A percentile compares a stretch with the other conserved stretches of the same genome.
These are phyloP conservation scores for Colletotrichum sp. DNA, from an alignment of 2,329 filamentous ascomycete species.

Conservation along the genomic window DNA sequence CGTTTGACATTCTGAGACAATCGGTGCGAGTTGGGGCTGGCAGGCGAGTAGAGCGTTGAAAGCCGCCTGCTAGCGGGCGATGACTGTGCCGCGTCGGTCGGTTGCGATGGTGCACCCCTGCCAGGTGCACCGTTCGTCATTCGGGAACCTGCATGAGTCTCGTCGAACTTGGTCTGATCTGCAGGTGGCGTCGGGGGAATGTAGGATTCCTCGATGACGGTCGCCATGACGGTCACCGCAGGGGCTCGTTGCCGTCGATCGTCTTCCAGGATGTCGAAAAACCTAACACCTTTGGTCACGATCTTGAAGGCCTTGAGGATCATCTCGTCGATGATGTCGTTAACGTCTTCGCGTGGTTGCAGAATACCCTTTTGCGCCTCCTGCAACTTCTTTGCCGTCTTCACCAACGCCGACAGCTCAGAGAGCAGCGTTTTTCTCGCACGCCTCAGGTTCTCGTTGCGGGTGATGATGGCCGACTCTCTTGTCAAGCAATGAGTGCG, in stretches of 20 bases:
- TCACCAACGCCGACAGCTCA: slow-evolving; percentile 88
- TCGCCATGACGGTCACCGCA: slow-evolving; percentile 64
- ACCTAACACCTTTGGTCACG: slow-evolving; percentile 87
- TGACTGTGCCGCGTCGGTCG: slow-evolving; percentile 40
- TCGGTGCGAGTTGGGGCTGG: slow-evolving; percentile 33
- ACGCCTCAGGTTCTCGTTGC: slow-evolving; percentile 76
- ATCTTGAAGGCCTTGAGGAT: slow-evolving; percentile 93
- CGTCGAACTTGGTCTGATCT: slow-evolving; percentile 57
- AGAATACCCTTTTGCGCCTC: slow-evolving; percentile 65
- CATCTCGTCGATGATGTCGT: slow-evolving; percentile 88
- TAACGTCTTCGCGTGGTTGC: slow-evolving; percentile 61
- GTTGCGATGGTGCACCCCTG: slow-evolving; percentile 38
- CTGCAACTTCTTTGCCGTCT: slow-evolving; percentile 84
- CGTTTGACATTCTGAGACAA: slow-evolving; percentile 49
- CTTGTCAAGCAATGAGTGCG: slow-evolving; percentile 85
- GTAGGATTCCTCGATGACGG: slow-evolving; percentile 62
- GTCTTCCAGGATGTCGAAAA: slow-evolving; percentile 84
- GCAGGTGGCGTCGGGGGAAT: slow-evolving; percentile 69
- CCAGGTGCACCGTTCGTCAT: slow-evolving; percentile 34
- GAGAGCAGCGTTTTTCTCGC: slow-evolving; percentile 88
- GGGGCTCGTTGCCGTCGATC: slow-evolving; percentile 56
- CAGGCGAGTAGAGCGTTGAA: slow-evolving; percentile 46
- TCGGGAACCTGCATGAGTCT: slow-evolving; percentile 46
- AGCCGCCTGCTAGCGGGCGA: slow-evolving; percentile 47
- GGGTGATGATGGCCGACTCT: slow-evolving; percentile 76